These are phyloP conservation scores for Fusarium incarnatum DNA, from an alignment of 2,329 filamentous ascomycete species.

Conservation along the genomic window DNA sequence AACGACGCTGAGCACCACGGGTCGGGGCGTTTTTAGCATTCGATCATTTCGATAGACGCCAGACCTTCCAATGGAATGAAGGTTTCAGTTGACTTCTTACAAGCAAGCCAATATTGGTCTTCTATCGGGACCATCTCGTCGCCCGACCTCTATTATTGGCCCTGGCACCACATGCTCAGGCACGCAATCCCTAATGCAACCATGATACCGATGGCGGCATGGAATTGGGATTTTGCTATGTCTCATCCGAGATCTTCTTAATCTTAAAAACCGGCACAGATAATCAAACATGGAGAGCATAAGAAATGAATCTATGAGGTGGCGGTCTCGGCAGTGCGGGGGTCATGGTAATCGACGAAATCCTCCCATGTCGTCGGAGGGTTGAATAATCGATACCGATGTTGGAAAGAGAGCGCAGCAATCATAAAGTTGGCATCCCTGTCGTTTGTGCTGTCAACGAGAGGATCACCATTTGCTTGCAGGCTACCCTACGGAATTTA, in stretches of 20 bases:
- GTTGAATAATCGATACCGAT: neutral
- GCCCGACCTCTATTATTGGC: neutral
- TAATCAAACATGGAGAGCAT: constrained; percentile 1
- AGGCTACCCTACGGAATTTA: neutral
- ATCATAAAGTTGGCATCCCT: neutral
- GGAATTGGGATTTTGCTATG: constrained; percentile 3
- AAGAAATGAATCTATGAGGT: constrained; percentile 11
- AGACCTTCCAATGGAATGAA: constrained; percentile 17
- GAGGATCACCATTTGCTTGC: neutral
- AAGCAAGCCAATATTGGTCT: constrained; percentile 2
- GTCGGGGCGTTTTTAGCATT: constrained; percentile 41
- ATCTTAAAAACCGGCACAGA: constrained; percentile 10
- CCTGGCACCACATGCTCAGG: neutral
- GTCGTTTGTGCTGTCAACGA: neutral
- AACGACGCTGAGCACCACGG: constrained; percentile 29
- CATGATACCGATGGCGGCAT: constrained; percentile 18
- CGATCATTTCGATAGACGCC: constrained; percentile 23
- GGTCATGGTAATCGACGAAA: constrained; percentile 15
- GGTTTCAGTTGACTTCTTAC: constrained; percentile 20
- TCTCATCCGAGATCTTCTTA: constrained; percentile 21
- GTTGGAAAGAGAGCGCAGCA: neutral
- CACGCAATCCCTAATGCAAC: neutral
- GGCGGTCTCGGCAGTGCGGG: constrained; percentile 35
- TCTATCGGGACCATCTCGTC: neutral
- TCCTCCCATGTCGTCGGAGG: constrained; percentile 1